Evolutionary conservation across 805 yeast species (phyloP).

Genomic region (Candida ficus): DNA sequence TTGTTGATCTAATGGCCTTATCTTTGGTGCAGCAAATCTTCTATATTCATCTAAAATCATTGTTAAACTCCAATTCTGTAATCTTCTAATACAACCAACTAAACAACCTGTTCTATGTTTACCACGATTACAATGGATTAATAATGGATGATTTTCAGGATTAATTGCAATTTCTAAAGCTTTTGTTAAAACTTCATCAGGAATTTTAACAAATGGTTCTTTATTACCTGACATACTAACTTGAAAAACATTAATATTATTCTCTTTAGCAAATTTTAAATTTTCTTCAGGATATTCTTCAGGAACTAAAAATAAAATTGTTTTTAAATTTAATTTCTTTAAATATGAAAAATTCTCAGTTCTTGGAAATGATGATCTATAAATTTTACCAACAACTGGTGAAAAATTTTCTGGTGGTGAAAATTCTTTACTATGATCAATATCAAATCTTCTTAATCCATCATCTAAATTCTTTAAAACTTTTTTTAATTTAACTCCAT

Average conservation of each 20-base stretch:
- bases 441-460: slow-evolving; percentile 2
- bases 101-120: slow-evolving; percentile 96
- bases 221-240: slow-evolving; percentile 94
- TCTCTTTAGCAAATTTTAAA: slow-evolving; percentile 50
- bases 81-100: slow-evolving; percentile 83
- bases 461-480: slow-evolving; percentile 13
- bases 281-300: slow-evolving; percentile 88
- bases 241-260: slow-evolving; percentile 70
- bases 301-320: slow-evolving; percentile 80
- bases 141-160: slow-evolving; percentile 85
- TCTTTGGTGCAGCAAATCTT: slow-evolving; percentile 91
- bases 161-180: slow-evolving; percentile 78
- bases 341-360: slow-evolving; percentile 75
- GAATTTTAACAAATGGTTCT: slow-evolving; percentile 83
- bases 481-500: slow-evolving; percentile 16
- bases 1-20: slow-evolving; percentile 92
- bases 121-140: slow-evolving; percentile 94
- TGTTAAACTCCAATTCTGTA: slow-evolving; percentile 89
- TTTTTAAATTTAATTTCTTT: slow-evolving; percentile 54
- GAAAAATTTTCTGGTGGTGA: slow-evolving; percentile 88
- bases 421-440: slow-evolving; percentile 22
- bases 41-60: slow-evolving; percentile 96
- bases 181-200: slow-evolving; percentile 61
- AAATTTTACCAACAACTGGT: slow-evolving; percentile 71
- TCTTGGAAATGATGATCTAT: slow-evolving; percentile 87